Evolutionary conservation across 768 basidiomycete species (phyloP).

Genomic region (Boletellus ananas): DNA sequence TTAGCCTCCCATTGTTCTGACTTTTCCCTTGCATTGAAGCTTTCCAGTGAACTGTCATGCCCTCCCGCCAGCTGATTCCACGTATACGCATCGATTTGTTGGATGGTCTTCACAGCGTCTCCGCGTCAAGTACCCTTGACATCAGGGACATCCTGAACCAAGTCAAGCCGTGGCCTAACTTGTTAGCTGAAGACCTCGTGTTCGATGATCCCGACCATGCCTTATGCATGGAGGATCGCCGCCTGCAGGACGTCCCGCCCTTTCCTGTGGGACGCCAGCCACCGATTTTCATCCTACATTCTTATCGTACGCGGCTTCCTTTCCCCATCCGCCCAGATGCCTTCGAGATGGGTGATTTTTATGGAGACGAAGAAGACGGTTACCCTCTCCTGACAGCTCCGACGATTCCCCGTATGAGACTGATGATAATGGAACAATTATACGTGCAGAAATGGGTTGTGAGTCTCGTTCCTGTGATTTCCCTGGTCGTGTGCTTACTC

Average conservation of each 20-base stretch:
- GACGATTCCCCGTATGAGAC: conserved; percentile 34
- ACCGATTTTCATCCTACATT: conserved; percentile 26
- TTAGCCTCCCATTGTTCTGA: conserved; percentile 8
- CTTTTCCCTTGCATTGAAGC: conserved; percentile 4
- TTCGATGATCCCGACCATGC: conserved; percentile 12
- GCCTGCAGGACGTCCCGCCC: conserved; percentile 25
- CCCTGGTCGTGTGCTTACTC: conserved; percentile 5
- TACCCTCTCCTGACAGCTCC: conserved; percentile 26
- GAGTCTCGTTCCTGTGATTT: conserved; percentile 11
- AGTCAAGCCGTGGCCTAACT: conserved; percentile 9
- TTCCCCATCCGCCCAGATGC: conserved; percentile 20
- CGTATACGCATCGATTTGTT: conserved; percentile 19
- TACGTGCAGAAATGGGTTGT: conserved; percentile 35
- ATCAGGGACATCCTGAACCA: conserved; percentile 21
- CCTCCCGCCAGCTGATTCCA: conserved; percentile 13
- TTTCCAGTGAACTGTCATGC: conserved; percentile 16
- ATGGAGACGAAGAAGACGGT: conserved; percentile 14
- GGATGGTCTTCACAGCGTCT: conserved; percentile 10
- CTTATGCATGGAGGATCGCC: conserved; percentile 9
- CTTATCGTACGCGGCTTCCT: conserved; percentile 21
- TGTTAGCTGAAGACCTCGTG: conserved; percentile 23
- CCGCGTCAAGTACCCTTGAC: conserved; percentile 26
- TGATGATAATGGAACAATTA: conserved; percentile 33
- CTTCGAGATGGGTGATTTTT: conserved; percentile 19
- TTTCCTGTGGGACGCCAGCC: conserved; percentile 29